phyloP scores from a whole-genome alignment of 176 grass and related monocot genomes.

The Coix lacrymajobi region DNA sequence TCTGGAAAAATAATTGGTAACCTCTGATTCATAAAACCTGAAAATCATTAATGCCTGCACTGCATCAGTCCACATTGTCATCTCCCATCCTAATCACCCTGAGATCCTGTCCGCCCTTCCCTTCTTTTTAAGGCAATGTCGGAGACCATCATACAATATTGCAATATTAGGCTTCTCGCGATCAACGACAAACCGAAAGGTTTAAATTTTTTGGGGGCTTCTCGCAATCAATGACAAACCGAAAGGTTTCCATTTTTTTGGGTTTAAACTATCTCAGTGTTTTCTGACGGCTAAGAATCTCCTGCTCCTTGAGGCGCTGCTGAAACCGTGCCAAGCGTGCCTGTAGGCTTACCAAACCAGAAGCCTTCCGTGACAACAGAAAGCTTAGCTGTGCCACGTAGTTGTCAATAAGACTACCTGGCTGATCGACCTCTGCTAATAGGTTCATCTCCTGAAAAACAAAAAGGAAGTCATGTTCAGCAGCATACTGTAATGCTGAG shows the following conservation, averaged over 20 bases:
- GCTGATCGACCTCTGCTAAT: constrained; percentile 93
- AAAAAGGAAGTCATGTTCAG: background rate
- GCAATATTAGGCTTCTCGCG: background rate
- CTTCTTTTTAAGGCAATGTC: background rate
- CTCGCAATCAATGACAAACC: background rate
- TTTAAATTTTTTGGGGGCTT: no score
- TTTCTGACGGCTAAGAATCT: constrained; percentile 90
- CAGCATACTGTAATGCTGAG: constrained; percentile 4
- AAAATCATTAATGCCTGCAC: background rate
- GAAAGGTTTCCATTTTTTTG: background rate
- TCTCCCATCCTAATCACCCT: background rate
- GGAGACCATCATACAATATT: background rate
- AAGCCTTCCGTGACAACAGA: constrained; percentile 87
- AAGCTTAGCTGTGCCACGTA: constrained; percentile 92
- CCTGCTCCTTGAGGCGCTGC: constrained; percentile 93
- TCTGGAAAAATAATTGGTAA: background rate
- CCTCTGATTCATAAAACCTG: background rate
- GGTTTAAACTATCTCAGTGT: constrained; percentile 30
- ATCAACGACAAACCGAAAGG: background rate
- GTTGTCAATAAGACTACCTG: constrained; percentile 91
- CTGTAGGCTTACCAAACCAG: constrained; percentile 91
- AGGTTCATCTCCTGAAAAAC: constrained; percentile 91
- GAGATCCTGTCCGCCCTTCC: background rate
- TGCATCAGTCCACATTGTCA: background rate
- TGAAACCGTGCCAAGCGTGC: constrained; percentile 87